Evolutionary conservation across 305 asterid genomes (phyloP).

Genomic region (Coffea humblotiana): DNA sequence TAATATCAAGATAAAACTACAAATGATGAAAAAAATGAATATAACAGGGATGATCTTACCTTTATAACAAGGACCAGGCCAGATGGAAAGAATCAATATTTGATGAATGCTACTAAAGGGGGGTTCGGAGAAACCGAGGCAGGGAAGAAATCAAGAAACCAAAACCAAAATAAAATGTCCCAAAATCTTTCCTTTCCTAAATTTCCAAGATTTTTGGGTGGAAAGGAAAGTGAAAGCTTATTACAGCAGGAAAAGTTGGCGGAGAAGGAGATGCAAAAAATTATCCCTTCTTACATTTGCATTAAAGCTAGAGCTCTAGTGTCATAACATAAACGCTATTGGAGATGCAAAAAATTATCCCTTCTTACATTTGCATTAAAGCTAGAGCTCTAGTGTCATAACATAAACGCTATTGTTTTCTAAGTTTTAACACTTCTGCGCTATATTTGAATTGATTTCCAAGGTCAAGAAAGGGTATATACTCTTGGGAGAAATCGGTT

Average conservation of each 20-base stretch:
- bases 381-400: too few species aligned
- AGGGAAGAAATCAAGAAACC: slow-evolving; percentile 16
- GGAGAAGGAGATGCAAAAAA: slow-evolving; percentile 35
- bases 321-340: too few species aligned
- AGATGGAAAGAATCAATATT: slow-evolving; percentile 5
- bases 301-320: background rate
- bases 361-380: slow-evolving; percentile 14
- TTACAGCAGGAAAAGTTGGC: slow-evolving; percentile 43
- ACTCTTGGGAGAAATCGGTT: slow-evolving; percentile 10
- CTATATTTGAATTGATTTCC: background rate
- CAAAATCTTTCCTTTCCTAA: slow-evolving; percentile 3
- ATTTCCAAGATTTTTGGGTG: slow-evolving; percentile 8
- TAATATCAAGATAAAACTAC: background rate
- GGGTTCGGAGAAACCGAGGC: slow-evolving; percentile 49
- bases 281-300: slow-evolving; percentile 15
- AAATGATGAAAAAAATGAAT: background rate
- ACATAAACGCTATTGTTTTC: too few species aligned
- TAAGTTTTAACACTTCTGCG: too few species aligned
- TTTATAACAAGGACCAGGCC: slow-evolving; percentile 23
- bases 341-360: slow-evolving; percentile 23
- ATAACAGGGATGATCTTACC: slow-evolving; percentile 38
- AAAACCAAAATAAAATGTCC: background rate
- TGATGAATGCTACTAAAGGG: slow-evolving; percentile 26
- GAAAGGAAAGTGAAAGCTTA: slow-evolving; percentile 17
- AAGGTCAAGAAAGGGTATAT: background rate